These are phyloP conservation scores for Pyrenophora teres DNA, from an alignment of 2,329 filamentous ascomycete genomes.

Conservation along the genomic window DNA sequence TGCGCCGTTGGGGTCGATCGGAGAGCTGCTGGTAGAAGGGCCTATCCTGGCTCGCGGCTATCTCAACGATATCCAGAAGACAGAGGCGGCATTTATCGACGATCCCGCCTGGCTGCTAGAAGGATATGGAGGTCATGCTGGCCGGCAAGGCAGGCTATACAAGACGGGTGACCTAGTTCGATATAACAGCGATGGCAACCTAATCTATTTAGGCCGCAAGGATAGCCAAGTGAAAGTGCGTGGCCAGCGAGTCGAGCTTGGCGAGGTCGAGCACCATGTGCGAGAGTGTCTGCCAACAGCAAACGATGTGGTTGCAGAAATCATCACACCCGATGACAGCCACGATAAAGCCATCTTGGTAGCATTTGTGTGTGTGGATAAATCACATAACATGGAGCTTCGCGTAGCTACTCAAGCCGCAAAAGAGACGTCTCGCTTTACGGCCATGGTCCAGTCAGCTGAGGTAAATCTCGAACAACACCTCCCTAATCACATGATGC, in stretches of 20 bases:
- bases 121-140: no score
- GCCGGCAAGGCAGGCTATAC: not conserved
- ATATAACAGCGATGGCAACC: constrained; percentile 21
- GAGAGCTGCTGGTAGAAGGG: no score
- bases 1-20: no score
- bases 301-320: no score
- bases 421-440: not conserved
- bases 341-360: not conserved
- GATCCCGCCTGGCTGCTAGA: no score
- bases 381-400: no score
- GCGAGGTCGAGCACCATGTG: constrained; percentile 1
- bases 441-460: not conserved
- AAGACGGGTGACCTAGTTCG: constrained; percentile 5
- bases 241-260: no score
- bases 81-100: not conserved
- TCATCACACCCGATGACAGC: not conserved
- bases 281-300: not conserved
- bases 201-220: constrained; percentile 20
- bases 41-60: no score
- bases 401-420: no score
- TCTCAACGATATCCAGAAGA: not conserved
- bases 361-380: not conserved
- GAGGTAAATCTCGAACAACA: not conserved
- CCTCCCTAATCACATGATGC: constrained; percentile 47
- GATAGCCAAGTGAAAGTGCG: constrained; percentile 28